Conservation (phyloP, 352 stramenopile genomes). For the Globisporangium polare region DNA sequence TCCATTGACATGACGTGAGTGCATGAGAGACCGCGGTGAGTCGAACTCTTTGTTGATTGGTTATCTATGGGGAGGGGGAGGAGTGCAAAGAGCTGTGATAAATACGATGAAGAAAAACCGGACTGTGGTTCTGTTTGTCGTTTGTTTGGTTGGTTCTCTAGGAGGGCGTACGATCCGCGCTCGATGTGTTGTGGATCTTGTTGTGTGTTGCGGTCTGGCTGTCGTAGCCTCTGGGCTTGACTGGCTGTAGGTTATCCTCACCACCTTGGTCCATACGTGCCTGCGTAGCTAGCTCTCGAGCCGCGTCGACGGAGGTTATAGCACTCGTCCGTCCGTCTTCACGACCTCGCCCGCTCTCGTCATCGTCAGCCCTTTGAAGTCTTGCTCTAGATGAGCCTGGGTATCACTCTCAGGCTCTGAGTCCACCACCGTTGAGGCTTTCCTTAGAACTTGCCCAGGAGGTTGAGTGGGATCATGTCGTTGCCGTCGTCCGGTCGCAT, state of each 20-base stretch:
- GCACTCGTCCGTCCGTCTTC: not conserved
- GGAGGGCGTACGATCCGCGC: not conserved
- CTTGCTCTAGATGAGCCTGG: not conserved
- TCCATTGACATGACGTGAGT: too few species aligned
- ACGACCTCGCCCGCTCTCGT: not conserved
- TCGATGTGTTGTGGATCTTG: not conserved
- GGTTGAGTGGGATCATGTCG: slow-evolving; percentile 58
- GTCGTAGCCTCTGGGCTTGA: not conserved
- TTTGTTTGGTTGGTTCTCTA: not conserved
- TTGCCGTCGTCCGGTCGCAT: slow-evolving; percentile 23
- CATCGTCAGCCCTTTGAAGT: not conserved
- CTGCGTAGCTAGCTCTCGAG: not conserved
- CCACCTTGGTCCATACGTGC: too few species aligned
- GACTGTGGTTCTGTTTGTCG: not conserved
- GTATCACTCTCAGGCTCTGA: not conserved
- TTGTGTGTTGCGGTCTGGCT: not conserved
- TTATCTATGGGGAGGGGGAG: not conserved
- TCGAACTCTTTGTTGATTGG: not conserved
- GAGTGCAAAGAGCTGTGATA: slow-evolving; percentile 13
- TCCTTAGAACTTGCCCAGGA: slow-evolving; percentile 20
- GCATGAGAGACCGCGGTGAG: not conserved
- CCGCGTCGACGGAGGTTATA: not conserved
- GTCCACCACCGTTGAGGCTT: not conserved
- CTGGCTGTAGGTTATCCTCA: too few species aligned
- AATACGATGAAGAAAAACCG: slow-evolving; percentile 17